Evolutionary conservation across 108 stramenopile genomes (phyloP).

Genomic region (Discostella stelligeroides): DNA sequence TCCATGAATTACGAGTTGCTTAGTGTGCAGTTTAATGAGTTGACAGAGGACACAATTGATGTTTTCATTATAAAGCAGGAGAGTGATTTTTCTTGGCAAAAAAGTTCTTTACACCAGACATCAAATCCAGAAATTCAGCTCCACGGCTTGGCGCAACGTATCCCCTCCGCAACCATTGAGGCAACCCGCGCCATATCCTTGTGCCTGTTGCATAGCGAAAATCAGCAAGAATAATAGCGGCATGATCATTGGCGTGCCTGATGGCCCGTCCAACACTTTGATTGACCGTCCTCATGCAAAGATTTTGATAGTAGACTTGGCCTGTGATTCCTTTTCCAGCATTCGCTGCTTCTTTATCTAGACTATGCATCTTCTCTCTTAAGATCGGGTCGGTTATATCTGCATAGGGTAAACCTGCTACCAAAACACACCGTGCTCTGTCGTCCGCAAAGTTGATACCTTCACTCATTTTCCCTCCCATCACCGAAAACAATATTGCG

Average conservation of each 20-base stretch:
- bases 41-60: no score
- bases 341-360: slow-evolving; percentile 39
- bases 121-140: slow-evolving; percentile 30
- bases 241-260: slow-evolving; percentile 93
- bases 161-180: slow-evolving; percentile 74
- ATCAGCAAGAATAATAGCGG: slow-evolving; percentile 90
- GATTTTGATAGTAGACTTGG: slow-evolving; percentile 85
- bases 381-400: slow-evolving; percentile 95
- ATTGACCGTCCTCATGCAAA: slow-evolving; percentile 98
- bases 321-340: slow-evolving; percentile 54
- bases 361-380: slow-evolving; percentile 86
- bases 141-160: slow-evolving; percentile 12
- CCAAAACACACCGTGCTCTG: slow-evolving; percentile 93
- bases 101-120: slow-evolving; percentile 28
- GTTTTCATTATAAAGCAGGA: no score
- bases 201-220: slow-evolving; percentile 74
- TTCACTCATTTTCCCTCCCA: slow-evolving; percentile 98
- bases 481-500: slow-evolving; percentile 90
- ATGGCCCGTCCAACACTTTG: slow-evolving; percentile 98
- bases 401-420: slow-evolving; percentile 98
- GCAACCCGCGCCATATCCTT: slow-evolving; percentile 70
- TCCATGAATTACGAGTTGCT: no score
- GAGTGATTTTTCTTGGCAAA: slow-evolving; percentile 23
- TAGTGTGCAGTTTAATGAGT: no score
- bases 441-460: slow-evolving; percentile 99